A percentile compares a stretch with the other conserved stretches of the same genome.
These are phyloP conservation scores for Ceratobasidium sp. DNA, from an alignment of 1,284 basidiomycete genomes.

Conservation along the genomic window DNA sequence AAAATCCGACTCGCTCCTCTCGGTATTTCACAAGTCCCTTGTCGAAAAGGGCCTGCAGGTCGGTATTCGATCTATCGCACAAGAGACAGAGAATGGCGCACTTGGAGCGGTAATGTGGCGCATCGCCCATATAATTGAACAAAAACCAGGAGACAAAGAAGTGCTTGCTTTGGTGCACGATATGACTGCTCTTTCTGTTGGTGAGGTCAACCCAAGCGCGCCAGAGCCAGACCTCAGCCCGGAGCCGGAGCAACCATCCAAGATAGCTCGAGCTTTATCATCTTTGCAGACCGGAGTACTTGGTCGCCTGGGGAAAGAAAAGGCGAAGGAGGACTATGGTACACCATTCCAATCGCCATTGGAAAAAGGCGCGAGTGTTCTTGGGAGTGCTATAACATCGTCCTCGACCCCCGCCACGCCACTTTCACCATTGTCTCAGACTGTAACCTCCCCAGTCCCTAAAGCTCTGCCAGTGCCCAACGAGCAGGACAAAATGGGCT, in stretches of 20 bases:
- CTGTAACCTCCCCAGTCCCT: background rate
- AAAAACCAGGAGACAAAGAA: background rate
- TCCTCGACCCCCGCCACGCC: background rate
- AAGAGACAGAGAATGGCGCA: background rate
- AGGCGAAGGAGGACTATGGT: background rate
- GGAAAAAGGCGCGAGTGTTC: too few species aligned
- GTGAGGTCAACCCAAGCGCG: background rate
- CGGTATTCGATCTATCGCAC: background rate
- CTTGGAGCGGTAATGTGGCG: conserved; percentile 5
- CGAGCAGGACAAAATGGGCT: background rate
- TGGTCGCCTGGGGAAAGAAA: background rate
- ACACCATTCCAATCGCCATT: background rate
- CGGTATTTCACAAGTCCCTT: conserved; percentile 13
- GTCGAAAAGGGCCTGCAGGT: background rate
- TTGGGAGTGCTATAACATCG: too few species aligned
- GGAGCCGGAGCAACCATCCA: background rate
- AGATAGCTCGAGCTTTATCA: background rate
- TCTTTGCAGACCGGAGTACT: background rate
- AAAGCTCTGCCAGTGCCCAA: background rate
- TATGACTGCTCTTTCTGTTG: background rate
- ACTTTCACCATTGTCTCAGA: background rate
- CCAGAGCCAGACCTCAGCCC: background rate
- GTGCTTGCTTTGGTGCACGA: background rate
- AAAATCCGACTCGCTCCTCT: conserved; percentile 2
- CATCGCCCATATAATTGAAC: background rate